These are phyloP conservation scores for Climacium dendroides DNA, from an alignment of 225 moss, liverwort and hornwort species.

Conservation along the genomic window DNA sequence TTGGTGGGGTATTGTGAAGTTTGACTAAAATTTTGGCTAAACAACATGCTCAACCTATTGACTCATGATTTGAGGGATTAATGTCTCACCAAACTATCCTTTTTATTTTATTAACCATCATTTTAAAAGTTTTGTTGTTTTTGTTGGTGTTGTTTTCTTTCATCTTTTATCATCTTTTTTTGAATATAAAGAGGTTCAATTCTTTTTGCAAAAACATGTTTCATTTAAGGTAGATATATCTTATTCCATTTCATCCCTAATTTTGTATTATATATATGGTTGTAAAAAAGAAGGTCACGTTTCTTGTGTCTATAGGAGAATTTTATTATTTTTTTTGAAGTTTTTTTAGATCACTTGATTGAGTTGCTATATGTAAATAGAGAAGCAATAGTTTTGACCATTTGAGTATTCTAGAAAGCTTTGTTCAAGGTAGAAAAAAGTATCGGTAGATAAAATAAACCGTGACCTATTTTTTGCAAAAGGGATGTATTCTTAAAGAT, in stretches of 20 bases:
- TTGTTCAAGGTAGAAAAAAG: not conserved
- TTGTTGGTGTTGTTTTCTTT: rapidly evolving
- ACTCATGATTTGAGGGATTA: not conserved
- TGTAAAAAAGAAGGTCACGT: rapidly evolving
- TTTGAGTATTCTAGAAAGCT: not conserved
- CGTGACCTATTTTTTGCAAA: not conserved
- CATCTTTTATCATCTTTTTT: not conserved
- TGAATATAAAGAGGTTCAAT: not conserved
- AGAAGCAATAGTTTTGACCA: not conserved
- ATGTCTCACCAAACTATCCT: rapidly evolving
- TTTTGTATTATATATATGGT: not conserved
- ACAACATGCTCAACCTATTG: rapidly evolving
- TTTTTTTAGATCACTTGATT: not conserved
- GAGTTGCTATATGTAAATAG: not conserved
- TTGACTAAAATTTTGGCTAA: rapidly evolving
- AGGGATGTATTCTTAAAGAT: too few species aligned
- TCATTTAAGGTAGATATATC: not conserved
- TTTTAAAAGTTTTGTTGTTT: not conserved
- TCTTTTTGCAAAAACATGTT: not conserved
- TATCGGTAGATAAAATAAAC: not conserved
- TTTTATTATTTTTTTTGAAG: not conserved
- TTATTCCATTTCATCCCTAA: not conserved
- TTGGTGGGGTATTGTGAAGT: rapidly evolving
- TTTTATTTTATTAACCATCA: not conserved
- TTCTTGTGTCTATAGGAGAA: not conserved